A percentile compares a stretch with the other conserved stretches of the same genome.
phyloP scores from a whole-genome alignment of 176 grass and related monocot genomes.

The Hsuehochloa calcarea region DNA sequence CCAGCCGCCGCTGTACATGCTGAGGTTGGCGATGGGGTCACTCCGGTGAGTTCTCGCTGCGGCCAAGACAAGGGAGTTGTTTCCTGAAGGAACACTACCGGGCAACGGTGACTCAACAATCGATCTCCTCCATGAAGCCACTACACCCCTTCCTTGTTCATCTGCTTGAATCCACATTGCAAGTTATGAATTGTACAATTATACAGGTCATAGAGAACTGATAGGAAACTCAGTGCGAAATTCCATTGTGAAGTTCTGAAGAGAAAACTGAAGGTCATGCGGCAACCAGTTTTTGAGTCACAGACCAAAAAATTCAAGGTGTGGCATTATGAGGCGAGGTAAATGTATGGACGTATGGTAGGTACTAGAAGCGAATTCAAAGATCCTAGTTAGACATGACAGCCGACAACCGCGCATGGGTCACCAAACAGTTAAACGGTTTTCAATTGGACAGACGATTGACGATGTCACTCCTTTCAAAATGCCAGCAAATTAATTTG shows the following conservation, averaged over 20 bases:
- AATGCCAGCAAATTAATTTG: too few species aligned
- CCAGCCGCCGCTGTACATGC: constrained; percentile 76
- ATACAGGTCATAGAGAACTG: not conserved
- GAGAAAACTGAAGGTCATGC: not conserved
- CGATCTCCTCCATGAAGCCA: constrained; percentile 48
- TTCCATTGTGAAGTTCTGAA: not conserved
- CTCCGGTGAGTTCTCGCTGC: constrained; percentile 60
- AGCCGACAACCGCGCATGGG: not conserved
- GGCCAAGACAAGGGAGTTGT: constrained; percentile 59
- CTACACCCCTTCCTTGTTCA: constrained; percentile 7
- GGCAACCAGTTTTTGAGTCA: not conserved
- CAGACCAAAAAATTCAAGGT: not conserved
- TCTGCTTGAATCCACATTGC: not conserved
- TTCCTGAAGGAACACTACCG: constrained; percentile 7
- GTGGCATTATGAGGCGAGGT: not conserved
- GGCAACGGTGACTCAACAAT: constrained; percentile 29
- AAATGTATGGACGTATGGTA: not conserved
- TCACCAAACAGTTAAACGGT: not conserved
- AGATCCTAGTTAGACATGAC: not conserved
- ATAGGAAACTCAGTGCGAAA: not conserved
- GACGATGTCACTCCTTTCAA: not conserved
- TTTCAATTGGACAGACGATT: not conserved
- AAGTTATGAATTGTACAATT: not conserved
- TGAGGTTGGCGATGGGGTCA: constrained; percentile 63
- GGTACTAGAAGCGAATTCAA: not conserved